These are phyloP conservation scores for Raphanus raphanistrum DNA, from an alignment of 345 rosid species.

Conservation along the genomic window DNA sequence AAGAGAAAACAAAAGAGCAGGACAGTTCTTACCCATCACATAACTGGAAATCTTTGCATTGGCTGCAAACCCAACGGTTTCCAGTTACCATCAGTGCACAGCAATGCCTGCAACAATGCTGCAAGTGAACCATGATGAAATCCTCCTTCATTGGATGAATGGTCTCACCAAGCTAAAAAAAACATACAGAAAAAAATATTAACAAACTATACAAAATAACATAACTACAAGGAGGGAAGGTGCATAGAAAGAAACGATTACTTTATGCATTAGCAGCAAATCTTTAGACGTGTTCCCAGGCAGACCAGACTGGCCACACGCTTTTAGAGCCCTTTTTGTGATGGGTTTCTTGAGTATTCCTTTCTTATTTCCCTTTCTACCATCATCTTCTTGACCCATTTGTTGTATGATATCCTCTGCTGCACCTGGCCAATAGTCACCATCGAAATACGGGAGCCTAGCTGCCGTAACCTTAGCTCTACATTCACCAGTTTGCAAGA, in stretches of 20 bases:
- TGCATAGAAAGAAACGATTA: slow-evolving; percentile 5
- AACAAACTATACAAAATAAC: slow-evolving; percentile 4
- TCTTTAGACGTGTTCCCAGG: slow-evolving; percentile 88
- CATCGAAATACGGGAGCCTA: neutral
- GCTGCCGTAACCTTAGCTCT: neutral
- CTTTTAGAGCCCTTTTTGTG: slow-evolving; percentile 95
- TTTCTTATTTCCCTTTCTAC: slow-evolving; percentile 85
- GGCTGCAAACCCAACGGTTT: neutral
- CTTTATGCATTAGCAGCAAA: slow-evolving; percentile 42
- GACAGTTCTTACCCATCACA: slow-evolving; percentile 49
- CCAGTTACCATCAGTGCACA: slow-evolving; percentile 59
- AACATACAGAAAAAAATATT: neutral
- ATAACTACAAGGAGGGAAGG: slow-evolving; percentile 11
- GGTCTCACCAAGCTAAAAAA: slow-evolving; percentile 89
- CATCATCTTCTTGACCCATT: slow-evolving; percentile 50
- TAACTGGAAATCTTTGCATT: neutral
- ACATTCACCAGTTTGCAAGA: slow-evolving; percentile 43
- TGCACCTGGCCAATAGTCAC: slow-evolving; percentile 3
- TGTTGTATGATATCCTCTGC: slow-evolving; percentile 3
- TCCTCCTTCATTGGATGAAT: slow-evolving; percentile 98
- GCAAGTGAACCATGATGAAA: slow-evolving; percentile 98
- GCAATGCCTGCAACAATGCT: slow-evolving; percentile 87
- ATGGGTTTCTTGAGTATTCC: slow-evolving; percentile 80
- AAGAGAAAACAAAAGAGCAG: slow-evolving; percentile 18
- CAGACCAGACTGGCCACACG: slow-evolving; percentile 92